Conservation (phyloP, 202 grass and related monocot species). For the Bolboschoenoplectus hybrid region DNA sequence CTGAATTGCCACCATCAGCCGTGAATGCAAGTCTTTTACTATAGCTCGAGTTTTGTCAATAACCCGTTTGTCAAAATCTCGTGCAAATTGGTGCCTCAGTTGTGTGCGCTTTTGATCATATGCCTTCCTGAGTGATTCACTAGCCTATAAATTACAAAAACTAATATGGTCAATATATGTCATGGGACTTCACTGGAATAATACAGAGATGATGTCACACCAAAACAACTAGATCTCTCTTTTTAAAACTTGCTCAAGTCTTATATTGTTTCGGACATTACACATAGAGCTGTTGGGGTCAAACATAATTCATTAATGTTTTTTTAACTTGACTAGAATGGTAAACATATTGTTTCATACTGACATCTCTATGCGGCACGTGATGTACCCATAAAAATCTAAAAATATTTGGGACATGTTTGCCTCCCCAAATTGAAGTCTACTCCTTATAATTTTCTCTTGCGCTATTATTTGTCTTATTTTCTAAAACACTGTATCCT, state of each 20-base stretch:
- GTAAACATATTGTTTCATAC: not conserved
- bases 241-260: not conserved
- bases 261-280: not conserved
- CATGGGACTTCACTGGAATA: not conserved
- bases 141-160: slow-evolving; percentile 50
- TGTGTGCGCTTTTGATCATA: slow-evolving; percentile 61
- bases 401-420: not conserved
- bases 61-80: slow-evolving; percentile 40
- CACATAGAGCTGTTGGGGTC: not conserved
- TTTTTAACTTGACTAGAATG: not conserved
- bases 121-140: slow-evolving; percentile 47
- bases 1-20: slow-evolving; percentile 49
- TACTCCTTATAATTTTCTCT: not conserved
- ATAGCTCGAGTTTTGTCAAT: slow-evolving; percentile 60
- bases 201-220: not conserved
- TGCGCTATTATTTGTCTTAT: not conserved
- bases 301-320: not conserved
- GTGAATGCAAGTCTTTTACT: slow-evolving; percentile 62
- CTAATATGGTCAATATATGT: not conserved
- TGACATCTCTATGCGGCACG: not conserved
- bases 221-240: not conserved
- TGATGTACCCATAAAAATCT: not conserved
- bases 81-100: slow-evolving; percentile 55
- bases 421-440: not conserved
- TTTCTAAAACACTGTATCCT: not conserved